These are phyloP conservation scores for Russula ochroleuca DNA, from an alignment of 768 basidiomycete genomes.

Conservation along the genomic window DNA sequence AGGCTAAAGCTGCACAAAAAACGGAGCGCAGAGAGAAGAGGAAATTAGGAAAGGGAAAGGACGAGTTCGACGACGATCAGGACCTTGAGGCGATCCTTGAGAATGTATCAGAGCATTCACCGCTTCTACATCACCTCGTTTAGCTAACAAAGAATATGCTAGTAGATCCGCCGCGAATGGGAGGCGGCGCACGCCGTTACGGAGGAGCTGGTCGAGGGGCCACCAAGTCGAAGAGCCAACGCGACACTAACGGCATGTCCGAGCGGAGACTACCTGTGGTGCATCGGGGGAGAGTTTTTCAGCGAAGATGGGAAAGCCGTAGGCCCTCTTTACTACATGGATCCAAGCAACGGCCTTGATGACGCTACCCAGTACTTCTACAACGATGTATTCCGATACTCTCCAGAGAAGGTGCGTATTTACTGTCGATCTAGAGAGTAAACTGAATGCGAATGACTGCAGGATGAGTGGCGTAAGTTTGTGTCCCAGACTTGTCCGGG, in stretches of 20 bases:
- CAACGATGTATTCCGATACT: slow-evolving; percentile 82
- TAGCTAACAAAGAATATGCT: slow-evolving; percentile 6
- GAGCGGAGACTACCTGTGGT: slow-evolving; percentile 76
- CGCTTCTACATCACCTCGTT: neutral
- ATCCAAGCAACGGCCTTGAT: neutral
- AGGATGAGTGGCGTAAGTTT: slow-evolving; percentile 89
- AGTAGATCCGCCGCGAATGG: slow-evolving; percentile 81
- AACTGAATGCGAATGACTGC: neutral
- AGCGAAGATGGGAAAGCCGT: slow-evolving; percentile 81
- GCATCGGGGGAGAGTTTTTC: slow-evolving; percentile 83
- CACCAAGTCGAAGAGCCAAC: slow-evolving; percentile 78
- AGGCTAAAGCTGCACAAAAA: slow-evolving; percentile 63
- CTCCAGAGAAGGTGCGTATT: slow-evolving; percentile 63
- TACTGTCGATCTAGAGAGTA: neutral
- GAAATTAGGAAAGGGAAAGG: slow-evolving; percentile 46
- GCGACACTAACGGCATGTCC: slow-evolving; percentile 80
- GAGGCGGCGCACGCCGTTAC: slow-evolving; percentile 77
- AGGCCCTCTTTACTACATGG: slow-evolving; percentile 28
- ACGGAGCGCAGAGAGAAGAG: slow-evolving; percentile 64
- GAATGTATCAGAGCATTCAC: slow-evolving; percentile 44
- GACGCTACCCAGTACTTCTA: slow-evolving; percentile 61
- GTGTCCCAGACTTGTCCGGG: slow-evolving; percentile 82
- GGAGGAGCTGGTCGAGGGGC: slow-evolving; percentile 78
- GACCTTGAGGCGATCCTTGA: slow-evolving; percentile 84
- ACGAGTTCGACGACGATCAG: slow-evolving; percentile 61